Evolutionary conservation across 306 rosid species (phyloP), one percentile per base, ranked within the genome.

Genomic region (Cucurbita pepo): DNA sequence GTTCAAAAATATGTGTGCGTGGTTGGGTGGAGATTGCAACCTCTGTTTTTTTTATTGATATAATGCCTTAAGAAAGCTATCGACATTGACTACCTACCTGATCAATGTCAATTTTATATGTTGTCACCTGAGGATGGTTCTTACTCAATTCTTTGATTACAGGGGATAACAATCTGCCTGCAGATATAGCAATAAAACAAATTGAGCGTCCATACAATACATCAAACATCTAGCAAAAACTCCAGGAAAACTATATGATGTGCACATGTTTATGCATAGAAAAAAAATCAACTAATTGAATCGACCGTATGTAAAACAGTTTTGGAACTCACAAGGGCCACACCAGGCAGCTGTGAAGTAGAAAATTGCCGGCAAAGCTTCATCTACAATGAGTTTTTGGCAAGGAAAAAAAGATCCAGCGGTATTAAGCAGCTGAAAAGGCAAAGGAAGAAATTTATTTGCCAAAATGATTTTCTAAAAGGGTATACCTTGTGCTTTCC

Each of bases 261-360:
- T 8, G 56, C 9, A 18, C 14, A 52, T 51, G 4, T 21, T 22
- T 14, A 30, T 47, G 14, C 16, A 30, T 6, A 47, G 69, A 50
- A 25, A 21, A 69, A 37, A 38, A 14, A n/a, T 19, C 14, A 51
- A 36, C 54, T 43, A 69, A 81, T 13, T 41, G 52, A 53, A 22
- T 52, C 40, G 34, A 50, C 6, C 10, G 53, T 10, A 36, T 48
- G 41, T 62, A 14, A 52, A 59, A 60, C 40, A 55, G 13, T 47
- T 43, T 58, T 25, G 74, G 56, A 76, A 85, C 96, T 92, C 87
- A 89, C 97, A 92, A 74, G 97, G 96, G 21, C 95, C 96, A 73
- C 97, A 89, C 97, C 96, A 92, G 57, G 47, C 89, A 30, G 97
- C 96, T 56, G 96, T 89, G 87, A 89, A 92, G 77, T 92, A 92